phyloP scores from a whole-genome alignment of 768 basidiomycete species.

The Auriscalpium microsporum region DNA sequence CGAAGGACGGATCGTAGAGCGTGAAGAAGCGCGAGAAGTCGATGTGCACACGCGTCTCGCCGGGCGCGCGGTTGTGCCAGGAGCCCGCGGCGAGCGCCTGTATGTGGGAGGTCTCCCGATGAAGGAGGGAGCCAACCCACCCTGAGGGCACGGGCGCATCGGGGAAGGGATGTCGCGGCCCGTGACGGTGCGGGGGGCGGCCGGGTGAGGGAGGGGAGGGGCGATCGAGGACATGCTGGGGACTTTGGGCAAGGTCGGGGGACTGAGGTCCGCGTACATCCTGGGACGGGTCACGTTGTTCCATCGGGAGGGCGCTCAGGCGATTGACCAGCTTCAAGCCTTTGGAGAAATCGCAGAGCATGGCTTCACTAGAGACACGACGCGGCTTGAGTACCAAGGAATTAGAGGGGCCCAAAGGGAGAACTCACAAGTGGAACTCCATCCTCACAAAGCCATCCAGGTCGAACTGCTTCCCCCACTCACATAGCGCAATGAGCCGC shows the following conservation, averaged over 20 bases:
- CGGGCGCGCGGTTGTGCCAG: conserved; percentile 29
- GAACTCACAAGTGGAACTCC: conserved; percentile 3
- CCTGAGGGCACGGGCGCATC: neutral
- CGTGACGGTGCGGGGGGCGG: neutral
- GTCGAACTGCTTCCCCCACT: conserved; percentile 32
- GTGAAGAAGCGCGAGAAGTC: conserved; percentile 28
- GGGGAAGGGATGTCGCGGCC: neutral
- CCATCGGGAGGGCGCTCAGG: neutral
- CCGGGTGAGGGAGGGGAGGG: neutral
- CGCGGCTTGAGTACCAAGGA: conserved; percentile 18
- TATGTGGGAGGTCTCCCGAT: conserved; percentile 3
- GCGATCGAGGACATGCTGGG: neutral
- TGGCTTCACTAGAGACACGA: conserved; percentile 4
- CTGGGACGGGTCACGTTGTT: neutral
- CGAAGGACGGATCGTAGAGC: conserved; percentile 28
- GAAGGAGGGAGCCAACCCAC: neutral
- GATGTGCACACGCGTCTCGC: conserved; percentile 26
- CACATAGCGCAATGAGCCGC: conserved; percentile 32
- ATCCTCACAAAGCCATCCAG: conserved; percentile 43
- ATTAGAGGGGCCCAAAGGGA: neutral
- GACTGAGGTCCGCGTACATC: neutral
- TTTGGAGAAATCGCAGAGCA: conserved; percentile 9
- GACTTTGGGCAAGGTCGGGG: neutral
- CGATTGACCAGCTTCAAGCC: conserved; percentile 8
- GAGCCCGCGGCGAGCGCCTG: conserved; percentile 6